Conservation (phyloP, 768 basidiomycete genomes). For the Mycena latifolia region DNA sequence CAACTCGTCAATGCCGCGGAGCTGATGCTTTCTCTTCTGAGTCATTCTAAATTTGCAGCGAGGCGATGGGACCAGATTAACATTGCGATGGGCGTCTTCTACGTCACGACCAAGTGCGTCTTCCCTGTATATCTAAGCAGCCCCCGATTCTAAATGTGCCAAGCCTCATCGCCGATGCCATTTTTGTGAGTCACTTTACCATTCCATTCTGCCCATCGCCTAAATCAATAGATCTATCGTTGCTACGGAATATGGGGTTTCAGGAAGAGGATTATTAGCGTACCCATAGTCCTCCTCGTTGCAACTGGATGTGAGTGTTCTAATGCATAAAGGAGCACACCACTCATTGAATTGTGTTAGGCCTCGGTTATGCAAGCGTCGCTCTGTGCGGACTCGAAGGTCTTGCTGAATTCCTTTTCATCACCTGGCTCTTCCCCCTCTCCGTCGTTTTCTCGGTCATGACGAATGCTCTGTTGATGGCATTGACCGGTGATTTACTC, state of each 20-base stretch:
- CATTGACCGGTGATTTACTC: slow-evolving; percentile 38
- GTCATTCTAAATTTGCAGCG: background rate
- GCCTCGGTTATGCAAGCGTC: slow-evolving; percentile 31
- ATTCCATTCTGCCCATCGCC: background rate
- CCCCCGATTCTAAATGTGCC: background rate
- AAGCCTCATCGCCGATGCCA: slow-evolving; percentile 44
- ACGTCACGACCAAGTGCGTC: slow-evolving; percentile 44
- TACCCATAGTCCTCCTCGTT: slow-evolving; percentile 36
- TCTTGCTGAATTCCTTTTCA: slow-evolving; percentile 23
- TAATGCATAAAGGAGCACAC: background rate
- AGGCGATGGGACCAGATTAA: slow-evolving; percentile 15
- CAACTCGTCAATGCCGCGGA: slow-evolving; percentile 33
- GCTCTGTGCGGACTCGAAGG: slow-evolving; percentile 13
- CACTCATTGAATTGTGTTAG: slow-evolving; percentile 5
- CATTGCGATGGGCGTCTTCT: slow-evolving; percentile 39
- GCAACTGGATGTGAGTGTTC: slow-evolving; percentile 38
- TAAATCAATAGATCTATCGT: slow-evolving; percentile 39
- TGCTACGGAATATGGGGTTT: slow-evolving; percentile 45
- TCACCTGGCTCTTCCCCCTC: slow-evolving; percentile 28
- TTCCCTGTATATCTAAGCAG: background rate
- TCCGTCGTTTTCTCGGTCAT: slow-evolving; percentile 24
- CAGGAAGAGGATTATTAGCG: slow-evolving; percentile 37
- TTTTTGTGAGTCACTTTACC: slow-evolving; percentile 36
- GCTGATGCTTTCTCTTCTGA: slow-evolving; percentile 2
- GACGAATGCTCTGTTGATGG: slow-evolving; percentile 38